Conservation (phyloP, 441 rosid genomes). For the Rhodomyrtus psidioides region DNA sequence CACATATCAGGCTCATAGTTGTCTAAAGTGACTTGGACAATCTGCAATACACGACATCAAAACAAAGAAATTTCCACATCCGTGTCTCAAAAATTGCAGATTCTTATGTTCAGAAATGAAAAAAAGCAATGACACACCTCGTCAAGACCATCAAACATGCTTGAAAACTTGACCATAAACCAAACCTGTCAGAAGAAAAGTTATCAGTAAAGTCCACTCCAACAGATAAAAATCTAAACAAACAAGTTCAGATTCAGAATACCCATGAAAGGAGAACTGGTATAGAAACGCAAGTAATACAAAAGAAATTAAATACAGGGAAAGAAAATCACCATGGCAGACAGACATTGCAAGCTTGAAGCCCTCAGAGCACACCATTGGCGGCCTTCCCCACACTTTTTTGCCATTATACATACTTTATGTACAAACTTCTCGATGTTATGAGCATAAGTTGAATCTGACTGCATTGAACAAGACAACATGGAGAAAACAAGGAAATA, state of each 20-base stretch:
- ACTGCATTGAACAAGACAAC: conserved; percentile 34
- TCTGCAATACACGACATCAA: conserved; percentile 28
- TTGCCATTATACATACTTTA: conserved; percentile 65
- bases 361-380: conserved; percentile 46
- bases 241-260: neutral
- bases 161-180: conserved; percentile 85
- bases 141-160: conserved; percentile 62
- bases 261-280: neutral
- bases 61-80: neutral
- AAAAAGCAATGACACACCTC: conserved; percentile 41
- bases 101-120: neutral
- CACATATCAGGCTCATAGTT: conserved; percentile 57
- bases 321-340: conserved; percentile 62
- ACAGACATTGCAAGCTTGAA: conserved; percentile 86
- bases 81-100: neutral
- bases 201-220: neutral
- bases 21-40: conserved; percentile 70
- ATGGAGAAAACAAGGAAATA: neutral
- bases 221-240: neutral
- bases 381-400: conserved; percentile 45
- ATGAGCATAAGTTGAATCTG: conserved; percentile 71
- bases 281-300: neutral
- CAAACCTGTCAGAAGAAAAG: conserved; percentile 53
- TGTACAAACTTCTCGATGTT: conserved; percentile 68
- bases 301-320: neutral